A percentile compares a stretch with the other conserved stretches of the same genome.
These are phyloP conservation scores for Cryptococcus depauperatus DNA, from an alignment of 1,284 basidiomycete genomes.

Conservation along the genomic window DNA sequence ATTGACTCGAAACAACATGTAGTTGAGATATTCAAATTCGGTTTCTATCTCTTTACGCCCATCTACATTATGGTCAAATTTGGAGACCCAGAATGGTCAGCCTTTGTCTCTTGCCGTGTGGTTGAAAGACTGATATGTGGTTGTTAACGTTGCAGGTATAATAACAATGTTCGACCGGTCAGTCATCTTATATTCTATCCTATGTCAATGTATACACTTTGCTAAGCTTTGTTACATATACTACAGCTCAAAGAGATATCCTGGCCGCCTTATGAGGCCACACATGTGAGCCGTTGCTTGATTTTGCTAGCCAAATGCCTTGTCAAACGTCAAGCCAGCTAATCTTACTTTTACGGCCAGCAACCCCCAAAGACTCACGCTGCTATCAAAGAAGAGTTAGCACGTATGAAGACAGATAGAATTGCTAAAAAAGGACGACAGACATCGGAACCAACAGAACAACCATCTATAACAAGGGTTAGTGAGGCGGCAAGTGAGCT, in stretches of 20 bases:
- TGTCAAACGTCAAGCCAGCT: background rate
- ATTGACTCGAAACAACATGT: too few relatives aligned
- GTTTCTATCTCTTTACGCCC: slow-evolving; percentile 80
- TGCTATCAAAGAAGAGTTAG: slow-evolving; percentile 32
- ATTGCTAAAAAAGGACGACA: too few relatives aligned
- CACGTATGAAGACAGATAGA: slow-evolving; percentile 27
- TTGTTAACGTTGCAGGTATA: slow-evolving; percentile 4
- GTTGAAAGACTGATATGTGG: background rate
- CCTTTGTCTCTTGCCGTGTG: background rate
- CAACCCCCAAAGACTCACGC: slow-evolving; percentile 30
- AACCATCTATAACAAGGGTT: too few relatives aligned
- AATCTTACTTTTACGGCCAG: slow-evolving; percentile 9
- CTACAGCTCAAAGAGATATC: slow-evolving; percentile 34
- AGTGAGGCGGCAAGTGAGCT: too few relatives aligned
- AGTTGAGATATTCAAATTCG: slow-evolving; percentile 80
- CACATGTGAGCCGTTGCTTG: slow-evolving; percentile 39
- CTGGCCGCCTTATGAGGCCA: slow-evolving; percentile 40
- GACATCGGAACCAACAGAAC: too few relatives aligned
- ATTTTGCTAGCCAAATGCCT: too few relatives aligned
- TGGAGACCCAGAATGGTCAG: slow-evolving; percentile 77
- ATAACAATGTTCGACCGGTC: background rate
- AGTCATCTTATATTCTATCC: background rate
- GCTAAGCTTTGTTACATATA: slow-evolving; percentile 8
- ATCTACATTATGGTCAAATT: slow-evolving; percentile 75
- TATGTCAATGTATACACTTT: background rate